Conservation (phyloP, 345 rosid species). For the Syzygium aromaticum region DNA sequence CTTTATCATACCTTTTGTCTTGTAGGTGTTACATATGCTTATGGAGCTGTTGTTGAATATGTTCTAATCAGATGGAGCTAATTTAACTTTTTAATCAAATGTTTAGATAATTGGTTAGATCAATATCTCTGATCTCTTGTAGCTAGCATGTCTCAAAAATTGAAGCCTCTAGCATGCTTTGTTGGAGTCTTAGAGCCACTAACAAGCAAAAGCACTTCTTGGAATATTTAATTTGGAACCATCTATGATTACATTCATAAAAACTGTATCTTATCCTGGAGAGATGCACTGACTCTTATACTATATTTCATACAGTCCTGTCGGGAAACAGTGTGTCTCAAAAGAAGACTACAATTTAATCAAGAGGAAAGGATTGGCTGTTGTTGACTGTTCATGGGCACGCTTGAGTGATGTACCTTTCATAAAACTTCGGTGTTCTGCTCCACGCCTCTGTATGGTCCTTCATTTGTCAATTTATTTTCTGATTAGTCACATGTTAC, state of each 20-base stretch:
- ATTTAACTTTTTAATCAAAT: not conserved
- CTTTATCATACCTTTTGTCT: not conserved
- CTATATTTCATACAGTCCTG: conserved; percentile 53
- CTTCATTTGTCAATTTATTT: conserved; percentile 3
- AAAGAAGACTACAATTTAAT: conserved; percentile 73
- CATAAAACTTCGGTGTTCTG: conserved; percentile 76
- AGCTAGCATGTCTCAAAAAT: not conserved
- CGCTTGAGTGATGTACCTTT: conserved; percentile 92
- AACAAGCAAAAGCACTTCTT: not conserved
- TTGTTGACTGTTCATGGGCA: conserved; percentile 99
- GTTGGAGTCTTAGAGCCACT: not conserved
- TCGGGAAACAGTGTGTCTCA: conserved; percentile 79
- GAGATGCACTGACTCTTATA: not conserved
- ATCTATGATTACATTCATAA: not conserved
- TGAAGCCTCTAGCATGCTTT: not conserved
- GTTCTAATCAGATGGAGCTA: not conserved
- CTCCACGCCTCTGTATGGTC: conserved; percentile 86
- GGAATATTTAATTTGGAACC: not conserved
- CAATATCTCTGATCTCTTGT: not conserved
- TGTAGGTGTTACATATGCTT: not conserved
- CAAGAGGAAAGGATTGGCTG: conserved; percentile 83
- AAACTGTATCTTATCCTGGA: not conserved
- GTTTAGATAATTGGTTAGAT: not conserved
- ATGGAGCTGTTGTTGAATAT: not conserved
- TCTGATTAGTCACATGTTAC: not conserved